A percentile compares a stretch with the other conserved stretches of the same genome.
phyloP scores from a whole-genome alignment of 148 eudicot genomes.

The Vaccinium corymbosum region DNA sequence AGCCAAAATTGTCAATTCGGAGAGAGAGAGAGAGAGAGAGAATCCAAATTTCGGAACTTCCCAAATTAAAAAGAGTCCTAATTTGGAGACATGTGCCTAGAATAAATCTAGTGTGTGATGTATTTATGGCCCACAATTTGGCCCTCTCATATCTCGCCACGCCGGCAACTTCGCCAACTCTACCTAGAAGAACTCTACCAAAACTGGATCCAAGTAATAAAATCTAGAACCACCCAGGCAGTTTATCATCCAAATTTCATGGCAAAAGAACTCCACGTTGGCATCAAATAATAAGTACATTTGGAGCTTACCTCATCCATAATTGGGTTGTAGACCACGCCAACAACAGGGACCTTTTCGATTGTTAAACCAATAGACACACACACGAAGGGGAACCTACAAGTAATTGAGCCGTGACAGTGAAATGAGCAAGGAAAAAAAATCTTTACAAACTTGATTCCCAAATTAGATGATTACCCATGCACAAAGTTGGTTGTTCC shows the following conservation, averaged over 20 bases:
- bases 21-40: no score
- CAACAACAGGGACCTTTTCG: conserved; percentile 66
- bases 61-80: no score
- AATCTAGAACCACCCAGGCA: neutral
- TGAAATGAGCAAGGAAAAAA: neutral
- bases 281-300: neutral
- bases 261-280: neutral
- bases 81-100: no score
- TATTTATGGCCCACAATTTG: no score
- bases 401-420: conserved; percentile 17
- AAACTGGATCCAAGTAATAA: neutral
- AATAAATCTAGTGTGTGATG: no score
- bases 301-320: conserved; percentile 63
- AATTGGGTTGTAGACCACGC: conserved; percentile 93
- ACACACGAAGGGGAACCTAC: conserved; percentile 93
- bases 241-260: neutral
- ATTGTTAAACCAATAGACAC: conserved; percentile 94
- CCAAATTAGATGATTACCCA: conserved; percentile 42
- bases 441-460: neutral
- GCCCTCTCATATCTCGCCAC: no score
- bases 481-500: conserved; percentile 97
- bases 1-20: conserved; percentile 11
- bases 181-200: no score
- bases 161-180: no score
- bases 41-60: no score